These are phyloP conservation scores for Cladosporium sp. DNA, from an alignment of 2,329 filamentous ascomycete species.

Conservation along the genomic window DNA sequence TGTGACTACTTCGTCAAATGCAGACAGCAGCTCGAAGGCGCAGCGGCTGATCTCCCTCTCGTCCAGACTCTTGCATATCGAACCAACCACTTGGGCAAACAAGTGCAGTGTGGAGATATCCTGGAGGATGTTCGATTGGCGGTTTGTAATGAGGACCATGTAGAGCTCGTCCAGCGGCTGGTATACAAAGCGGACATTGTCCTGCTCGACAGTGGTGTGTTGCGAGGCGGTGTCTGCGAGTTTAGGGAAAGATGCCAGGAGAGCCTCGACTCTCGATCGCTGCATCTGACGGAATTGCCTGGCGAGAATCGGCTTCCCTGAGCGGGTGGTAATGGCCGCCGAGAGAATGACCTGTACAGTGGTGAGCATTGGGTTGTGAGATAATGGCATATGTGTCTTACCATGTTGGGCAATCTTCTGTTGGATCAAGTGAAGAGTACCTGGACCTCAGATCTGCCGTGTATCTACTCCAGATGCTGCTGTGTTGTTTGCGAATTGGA, in stretches of 20 bases:
- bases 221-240: conserved; percentile 93
- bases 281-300: conserved; percentile 98
- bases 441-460: background rate
- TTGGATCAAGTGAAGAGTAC: background rate
- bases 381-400: background rate
- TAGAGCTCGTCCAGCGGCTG: conserved; percentile 98
- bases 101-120: conserved; percentile 98
- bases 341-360: conserved; percentile 81
- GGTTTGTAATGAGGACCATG: conserved; percentile 99
- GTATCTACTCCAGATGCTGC: background rate
- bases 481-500: background rate
- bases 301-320: conserved; percentile 96
- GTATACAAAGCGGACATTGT: conserved; percentile 99
- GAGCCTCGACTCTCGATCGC: conserved; percentile 89
- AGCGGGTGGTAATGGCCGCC: conserved; percentile 96
- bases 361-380: conserved; percentile 6
- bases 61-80: conserved; percentile 91
- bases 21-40: conserved; percentile 92
- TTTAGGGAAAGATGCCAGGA: conserved; percentile 96
- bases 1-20: conserved; percentile 95
- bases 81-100: conserved; percentile 94
- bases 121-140: conserved; percentile 97
- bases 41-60: conserved; percentile 93
- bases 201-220: conserved; percentile 97
- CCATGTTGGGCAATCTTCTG: conserved; percentile 8